A percentile compares a stretch with the other conserved stretches of the same genome.
These are phyloP conservation scores for Malassezia restricta DNA, from an alignment of 1,284 basidiomycete species.

Conservation along the genomic window DNA sequence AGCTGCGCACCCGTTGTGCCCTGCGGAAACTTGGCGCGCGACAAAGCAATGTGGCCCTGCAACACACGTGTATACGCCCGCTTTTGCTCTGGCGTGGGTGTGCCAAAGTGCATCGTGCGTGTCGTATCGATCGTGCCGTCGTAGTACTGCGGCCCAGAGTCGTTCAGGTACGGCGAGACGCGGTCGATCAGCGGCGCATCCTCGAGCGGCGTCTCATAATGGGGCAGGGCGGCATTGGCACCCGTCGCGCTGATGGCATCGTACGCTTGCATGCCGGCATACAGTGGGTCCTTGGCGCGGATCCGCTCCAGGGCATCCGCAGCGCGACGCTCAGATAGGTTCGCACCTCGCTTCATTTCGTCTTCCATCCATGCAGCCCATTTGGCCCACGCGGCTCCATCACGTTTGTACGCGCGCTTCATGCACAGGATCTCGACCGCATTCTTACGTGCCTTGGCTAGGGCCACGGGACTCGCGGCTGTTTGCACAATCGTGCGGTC, in stretches of 20 bases:
- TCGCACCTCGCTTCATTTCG: conserved; percentile 18
- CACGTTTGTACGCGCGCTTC: conserved; percentile 31
- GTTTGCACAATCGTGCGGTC: conserved; percentile 2
- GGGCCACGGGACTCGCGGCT: conserved; percentile 21
- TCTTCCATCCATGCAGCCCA: conserved; percentile 45
- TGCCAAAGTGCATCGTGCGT: conserved; percentile 39
- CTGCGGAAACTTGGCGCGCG: conserved; percentile 26
- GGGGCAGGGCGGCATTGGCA: conserved; percentile 38
- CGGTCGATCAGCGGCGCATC: conserved; percentile 28
- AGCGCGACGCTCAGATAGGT: conserved; percentile 30
- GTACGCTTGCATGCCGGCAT: conserved; percentile 35
- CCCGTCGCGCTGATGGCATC: conserved; percentile 38
- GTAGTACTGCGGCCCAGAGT: conserved; percentile 36
- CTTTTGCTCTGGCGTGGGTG: conserved; percentile 33
- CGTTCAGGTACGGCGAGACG: conserved; percentile 35
- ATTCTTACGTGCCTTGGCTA: conserved; percentile 40
- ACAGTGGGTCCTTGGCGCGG: conserved; percentile 22
- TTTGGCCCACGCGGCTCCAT: conserved; percentile 37
- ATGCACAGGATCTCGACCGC: conserved; percentile 32
- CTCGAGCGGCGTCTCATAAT: conserved; percentile 39
- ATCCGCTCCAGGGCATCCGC: conserved; percentile 23
- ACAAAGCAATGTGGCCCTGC: conserved; percentile 36
- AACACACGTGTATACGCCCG: conserved; percentile 34
- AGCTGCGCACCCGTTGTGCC: conserved; percentile 37
- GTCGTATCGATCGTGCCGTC: conserved; percentile 44